phyloP scores from a whole-genome alignment of 2,329 filamentous ascomycete species.

The Penicillium janthinellum region DNA sequence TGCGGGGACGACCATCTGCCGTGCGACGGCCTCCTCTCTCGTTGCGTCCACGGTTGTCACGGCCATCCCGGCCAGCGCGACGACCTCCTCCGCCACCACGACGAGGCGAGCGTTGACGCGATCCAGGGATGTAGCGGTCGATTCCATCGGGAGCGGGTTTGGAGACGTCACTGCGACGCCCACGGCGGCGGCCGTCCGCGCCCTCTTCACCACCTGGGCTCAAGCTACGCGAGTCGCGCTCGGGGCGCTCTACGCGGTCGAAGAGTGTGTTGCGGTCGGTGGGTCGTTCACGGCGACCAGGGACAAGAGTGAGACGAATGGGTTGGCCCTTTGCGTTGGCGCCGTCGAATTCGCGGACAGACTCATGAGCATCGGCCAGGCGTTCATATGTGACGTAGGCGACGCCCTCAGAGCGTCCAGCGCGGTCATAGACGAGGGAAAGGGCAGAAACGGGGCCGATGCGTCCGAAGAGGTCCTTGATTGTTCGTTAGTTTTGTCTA shows the following conservation, averaged over 20 bases:
- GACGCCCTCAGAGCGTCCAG: conserved; percentile 81
- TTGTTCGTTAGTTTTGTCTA: background rate
- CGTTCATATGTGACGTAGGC: conserved; percentile 80
- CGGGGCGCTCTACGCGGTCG: conserved; percentile 58
- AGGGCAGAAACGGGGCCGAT: conserved; percentile 73
- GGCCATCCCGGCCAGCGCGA: conserved; percentile 43
- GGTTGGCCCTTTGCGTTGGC: conserved; percentile 89
- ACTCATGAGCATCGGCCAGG: conserved; percentile 69
- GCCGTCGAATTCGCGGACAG: conserved; percentile 79
- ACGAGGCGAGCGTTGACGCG: conserved; percentile 49
- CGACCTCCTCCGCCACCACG: conserved; percentile 46
- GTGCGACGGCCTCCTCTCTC: conserved; percentile 41
- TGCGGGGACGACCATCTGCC: conserved; percentile 6
- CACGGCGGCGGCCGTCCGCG: conserved; percentile 42
- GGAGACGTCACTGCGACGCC: conserved; percentile 55
- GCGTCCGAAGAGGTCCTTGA: conserved; percentile 74
- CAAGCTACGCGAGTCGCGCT: conserved; percentile 45
- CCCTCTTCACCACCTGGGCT: conserved; percentile 42
- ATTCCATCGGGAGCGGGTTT: conserved; percentile 67
- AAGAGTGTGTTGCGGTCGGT: conserved; percentile 62
- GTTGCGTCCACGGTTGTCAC: conserved; percentile 37
- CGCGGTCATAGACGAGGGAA: conserved; percentile 79
- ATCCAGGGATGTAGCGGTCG: conserved; percentile 76
- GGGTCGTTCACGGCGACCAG: conserved; percentile 49
- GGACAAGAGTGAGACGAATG: conserved; percentile 71